A percentile compares a stretch with the other conserved stretches of the same genome.
phyloP scores from a whole-genome alignment of 2,329 filamentous ascomycete species.

The Aspergillus pseudoglaucus region DNA sequence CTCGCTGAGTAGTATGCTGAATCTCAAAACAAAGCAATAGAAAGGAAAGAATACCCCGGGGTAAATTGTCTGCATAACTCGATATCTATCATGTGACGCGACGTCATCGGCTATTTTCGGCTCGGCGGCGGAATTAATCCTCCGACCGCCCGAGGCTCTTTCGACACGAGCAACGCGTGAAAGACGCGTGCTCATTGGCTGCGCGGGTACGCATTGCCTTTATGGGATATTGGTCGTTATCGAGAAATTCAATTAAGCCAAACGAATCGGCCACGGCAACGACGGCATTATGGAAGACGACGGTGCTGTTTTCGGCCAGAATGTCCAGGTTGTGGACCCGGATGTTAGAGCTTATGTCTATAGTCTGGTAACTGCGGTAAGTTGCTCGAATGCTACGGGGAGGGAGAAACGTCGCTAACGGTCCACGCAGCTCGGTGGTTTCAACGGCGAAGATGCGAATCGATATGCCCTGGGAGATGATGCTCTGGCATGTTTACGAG shows the following conservation, averaged over 20 bases:
- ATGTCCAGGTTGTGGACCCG: slow-evolving; percentile 65
- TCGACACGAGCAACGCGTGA: slow-evolving; percentile 24
- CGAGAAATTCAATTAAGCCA: neutral
- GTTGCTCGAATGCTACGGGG: slow-evolving; percentile 28
- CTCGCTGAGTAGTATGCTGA: too few species aligned
- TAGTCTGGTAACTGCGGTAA: slow-evolving; percentile 85
- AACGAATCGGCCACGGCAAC: neutral
- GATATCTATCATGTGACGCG: slow-evolving; percentile 15
- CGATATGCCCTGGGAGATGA: slow-evolving; percentile 88
- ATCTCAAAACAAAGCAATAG: neutral
- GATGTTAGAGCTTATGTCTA: slow-evolving; percentile 91
- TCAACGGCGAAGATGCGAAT: slow-evolving; percentile 70
- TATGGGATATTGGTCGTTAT: neutral
- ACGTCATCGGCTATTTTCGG: slow-evolving; percentile 30
- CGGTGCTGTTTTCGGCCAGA: slow-evolving; percentile 36
- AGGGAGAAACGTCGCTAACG: slow-evolving; percentile 3
- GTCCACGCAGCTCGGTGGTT: slow-evolving; percentile 66
- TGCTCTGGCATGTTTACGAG: slow-evolving; percentile 81
- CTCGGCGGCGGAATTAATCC: slow-evolving; percentile 8
- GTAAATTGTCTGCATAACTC: neutral
- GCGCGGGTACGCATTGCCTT: neutral
- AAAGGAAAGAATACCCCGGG: neutral
- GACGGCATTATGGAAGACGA: slow-evolving; percentile 20
- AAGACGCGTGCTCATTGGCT: slow-evolving; percentile 20
- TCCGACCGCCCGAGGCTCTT: slow-evolving; percentile 7